These are phyloP conservation scores for Diplosphaera chodatii DNA, from an alignment of 139 green algal species.

Conservation along the genomic window DNA sequence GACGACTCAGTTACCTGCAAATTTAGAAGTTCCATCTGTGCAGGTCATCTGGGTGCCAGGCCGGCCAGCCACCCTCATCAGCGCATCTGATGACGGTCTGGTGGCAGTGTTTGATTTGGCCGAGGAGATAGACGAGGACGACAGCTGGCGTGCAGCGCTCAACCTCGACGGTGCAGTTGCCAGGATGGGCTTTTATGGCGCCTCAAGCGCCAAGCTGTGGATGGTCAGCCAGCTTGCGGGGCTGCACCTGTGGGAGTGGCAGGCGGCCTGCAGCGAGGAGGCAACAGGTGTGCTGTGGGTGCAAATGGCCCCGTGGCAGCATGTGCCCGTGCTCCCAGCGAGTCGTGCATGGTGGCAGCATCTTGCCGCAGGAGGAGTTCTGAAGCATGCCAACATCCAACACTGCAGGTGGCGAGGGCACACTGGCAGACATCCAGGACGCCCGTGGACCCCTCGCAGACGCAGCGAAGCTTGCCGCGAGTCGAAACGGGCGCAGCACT, in stretches of 20 bases:
- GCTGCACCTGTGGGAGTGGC: conserved; percentile 79
- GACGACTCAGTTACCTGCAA: too few species aligned
- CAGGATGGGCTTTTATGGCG: conserved; percentile 62
- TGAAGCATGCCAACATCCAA: too few species aligned
- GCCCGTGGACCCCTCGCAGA: conserved; percentile 27
- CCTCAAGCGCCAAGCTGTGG: conserved; percentile 42
- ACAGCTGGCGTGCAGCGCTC: conserved; percentile 59
- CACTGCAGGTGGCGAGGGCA: conserved; percentile 31
- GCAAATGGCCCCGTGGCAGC: too few species aligned
- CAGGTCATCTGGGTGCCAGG: conserved; percentile 50
- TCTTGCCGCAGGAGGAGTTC: too few species aligned
- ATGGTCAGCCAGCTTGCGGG: conserved; percentile 56
- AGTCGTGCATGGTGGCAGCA: too few species aligned
- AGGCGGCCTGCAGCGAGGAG: conserved; percentile 40
- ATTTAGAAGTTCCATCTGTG: too few species aligned
- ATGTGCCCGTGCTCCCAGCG: too few species aligned
- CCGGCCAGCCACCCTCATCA: conserved; percentile 34
- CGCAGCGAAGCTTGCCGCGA: conserved; percentile 13
- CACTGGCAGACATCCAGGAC: conserved; percentile 41
- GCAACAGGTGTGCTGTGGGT: conserved; percentile 26
- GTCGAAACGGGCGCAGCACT: too few species aligned
- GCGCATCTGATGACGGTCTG: conserved; percentile 58
- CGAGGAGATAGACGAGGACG: conserved; percentile 48
- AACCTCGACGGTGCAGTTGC: conserved; percentile 66
- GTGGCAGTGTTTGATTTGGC: conserved; percentile 64